Evolutionary conservation across 2,329 filamentous ascomycete genomes (phyloP).

Genomic region (Coleophoma cylindrospora): DNA sequence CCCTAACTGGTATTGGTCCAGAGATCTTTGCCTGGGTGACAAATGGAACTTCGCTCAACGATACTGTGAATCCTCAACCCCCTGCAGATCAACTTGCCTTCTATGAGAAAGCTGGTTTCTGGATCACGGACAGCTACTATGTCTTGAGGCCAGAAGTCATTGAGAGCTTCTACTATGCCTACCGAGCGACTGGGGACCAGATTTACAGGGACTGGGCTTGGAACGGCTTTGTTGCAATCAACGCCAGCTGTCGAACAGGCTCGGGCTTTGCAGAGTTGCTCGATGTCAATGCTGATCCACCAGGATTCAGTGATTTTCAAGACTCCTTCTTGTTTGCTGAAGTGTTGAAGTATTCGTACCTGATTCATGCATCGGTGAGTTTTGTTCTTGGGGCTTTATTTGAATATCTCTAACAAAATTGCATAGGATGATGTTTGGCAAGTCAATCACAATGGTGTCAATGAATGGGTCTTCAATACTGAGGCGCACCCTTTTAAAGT

Average conservation of each 20-base stretch:
- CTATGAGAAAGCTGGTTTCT: slow-evolving; percentile 67
- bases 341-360: slow-evolving; percentile 77
- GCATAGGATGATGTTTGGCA: slow-evolving; percentile 41
- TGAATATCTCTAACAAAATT: slow-evolving; percentile 6
- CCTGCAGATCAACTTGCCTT: slow-evolving; percentile 49
- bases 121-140: slow-evolving; percentile 57
- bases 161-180: slow-evolving; percentile 84
- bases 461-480: slow-evolving; percentile 59
- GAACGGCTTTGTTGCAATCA: slow-evolving; percentile 69
- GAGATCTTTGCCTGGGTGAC: slow-evolving; percentile 64
- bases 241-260: slow-evolving; percentile 53
- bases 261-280: slow-evolving; percentile 63
- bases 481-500: slow-evolving; percentile 58
- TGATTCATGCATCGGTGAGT: slow-evolving; percentile 43
- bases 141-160: slow-evolving; percentile 75
- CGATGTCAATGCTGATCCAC: slow-evolving; percentile 53
- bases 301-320: slow-evolving; percentile 60
- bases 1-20: slow-evolving; percentile 70
- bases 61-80: slow-evolving; percentile 31
- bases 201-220: slow-evolving; percentile 84
- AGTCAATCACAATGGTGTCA: slow-evolving; percentile 40
- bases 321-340: slow-evolving; percentile 89
- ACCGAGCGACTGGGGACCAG: slow-evolving; percentile 67
- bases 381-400: not conserved
- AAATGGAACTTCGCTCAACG: slow-evolving; percentile 28